These are phyloP conservation scores for Dryadomyces quercivorus DNA, from an alignment of 2,329 filamentous ascomycete species.

Conservation along the genomic window DNA sequence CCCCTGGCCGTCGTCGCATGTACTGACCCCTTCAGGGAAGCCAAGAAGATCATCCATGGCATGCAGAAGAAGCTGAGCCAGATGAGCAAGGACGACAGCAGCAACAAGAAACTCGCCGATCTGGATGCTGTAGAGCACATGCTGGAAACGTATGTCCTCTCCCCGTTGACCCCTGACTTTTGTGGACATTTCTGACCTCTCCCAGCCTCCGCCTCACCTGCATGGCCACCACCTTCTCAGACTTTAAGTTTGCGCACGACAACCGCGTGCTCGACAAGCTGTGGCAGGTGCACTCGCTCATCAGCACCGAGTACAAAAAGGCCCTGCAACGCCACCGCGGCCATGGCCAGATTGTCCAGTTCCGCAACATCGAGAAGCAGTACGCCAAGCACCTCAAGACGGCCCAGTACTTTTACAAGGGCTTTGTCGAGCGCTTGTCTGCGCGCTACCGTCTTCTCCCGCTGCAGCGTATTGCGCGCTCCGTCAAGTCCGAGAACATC, in stretches of 20 bases:
- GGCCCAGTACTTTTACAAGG: slow-evolving; percentile 78
- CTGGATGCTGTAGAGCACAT: slow-evolving; percentile 10
- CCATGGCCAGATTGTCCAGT: slow-evolving; percentile 43
- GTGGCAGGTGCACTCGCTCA: slow-evolving; percentile 66
- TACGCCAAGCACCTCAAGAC: slow-evolving; percentile 80
- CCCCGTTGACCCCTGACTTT: background rate
- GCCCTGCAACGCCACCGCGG: slow-evolving; percentile 44
- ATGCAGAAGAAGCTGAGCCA: slow-evolving; percentile 12
- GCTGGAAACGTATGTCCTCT: slow-evolving; percentile 6
- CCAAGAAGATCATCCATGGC: slow-evolving; percentile 11
- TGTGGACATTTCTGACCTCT: background rate
- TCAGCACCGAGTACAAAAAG: slow-evolving; percentile 69
- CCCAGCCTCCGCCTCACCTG: slow-evolving; percentile 57
- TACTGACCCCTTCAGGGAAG: slow-evolving; percentile 7
- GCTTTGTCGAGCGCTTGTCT: slow-evolving; percentile 68
- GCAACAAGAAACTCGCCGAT: slow-evolving; percentile 11
- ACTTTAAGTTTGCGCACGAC: slow-evolving; percentile 53
- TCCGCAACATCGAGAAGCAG: slow-evolving; percentile 67
- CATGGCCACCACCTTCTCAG: slow-evolving; percentile 58
- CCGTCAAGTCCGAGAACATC: slow-evolving; percentile 25
- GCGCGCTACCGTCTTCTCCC: slow-evolving; percentile 34
- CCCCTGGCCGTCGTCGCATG: background rate
- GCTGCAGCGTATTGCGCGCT: slow-evolving; percentile 29
- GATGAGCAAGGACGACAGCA: slow-evolving; percentile 12
- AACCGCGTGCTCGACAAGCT: slow-evolving; percentile 57